A percentile compares a stretch with the other conserved stretches of the same genome.
phyloP scores from a whole-genome alignment of 1,284 basidiomycete species.

The Cystobasidium slooffiae region DNA sequence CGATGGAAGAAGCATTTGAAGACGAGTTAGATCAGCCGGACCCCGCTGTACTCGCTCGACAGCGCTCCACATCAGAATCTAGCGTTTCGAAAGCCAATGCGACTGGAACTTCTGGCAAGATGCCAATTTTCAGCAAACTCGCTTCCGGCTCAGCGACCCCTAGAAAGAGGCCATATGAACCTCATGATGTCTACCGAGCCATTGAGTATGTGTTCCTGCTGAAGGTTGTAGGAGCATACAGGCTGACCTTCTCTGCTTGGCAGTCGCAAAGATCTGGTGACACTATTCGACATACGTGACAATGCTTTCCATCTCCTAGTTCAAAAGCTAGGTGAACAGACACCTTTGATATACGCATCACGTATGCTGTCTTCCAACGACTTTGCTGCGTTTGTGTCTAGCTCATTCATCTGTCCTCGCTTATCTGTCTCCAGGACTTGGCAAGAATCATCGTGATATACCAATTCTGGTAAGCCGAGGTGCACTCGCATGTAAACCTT shows the following conservation, averaged over 20 bases:
- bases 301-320: constrained; percentile 42
- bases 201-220: constrained; percentile 24
- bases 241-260: not conserved
- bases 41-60: not conserved
- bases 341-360: constrained; percentile 40
- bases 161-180: constrained; percentile 36
- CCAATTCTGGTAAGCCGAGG: constrained; percentile 50
- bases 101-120: not conserved
- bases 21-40: constrained; percentile 16
- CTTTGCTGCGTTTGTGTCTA: not conserved
- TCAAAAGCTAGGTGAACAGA: constrained; percentile 18
- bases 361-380: too few species aligned
- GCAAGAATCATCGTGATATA: constrained; percentile 48
- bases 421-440: constrained; percentile 2
- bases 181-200: constrained; percentile 39
- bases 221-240: not conserved
- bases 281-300: constrained; percentile 44
- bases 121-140: constrained; percentile 6
- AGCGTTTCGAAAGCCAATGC: constrained; percentile 2
- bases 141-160: not conserved
- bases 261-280: constrained; percentile 44
- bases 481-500: constrained; percentile 9
- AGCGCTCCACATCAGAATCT: constrained; percentile 10
- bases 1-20: constrained; percentile 29
- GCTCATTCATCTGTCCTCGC: not conserved